Conservation (phyloP, 2,329 filamentous ascomycete species). For the Botrytis galanthina region DNA sequence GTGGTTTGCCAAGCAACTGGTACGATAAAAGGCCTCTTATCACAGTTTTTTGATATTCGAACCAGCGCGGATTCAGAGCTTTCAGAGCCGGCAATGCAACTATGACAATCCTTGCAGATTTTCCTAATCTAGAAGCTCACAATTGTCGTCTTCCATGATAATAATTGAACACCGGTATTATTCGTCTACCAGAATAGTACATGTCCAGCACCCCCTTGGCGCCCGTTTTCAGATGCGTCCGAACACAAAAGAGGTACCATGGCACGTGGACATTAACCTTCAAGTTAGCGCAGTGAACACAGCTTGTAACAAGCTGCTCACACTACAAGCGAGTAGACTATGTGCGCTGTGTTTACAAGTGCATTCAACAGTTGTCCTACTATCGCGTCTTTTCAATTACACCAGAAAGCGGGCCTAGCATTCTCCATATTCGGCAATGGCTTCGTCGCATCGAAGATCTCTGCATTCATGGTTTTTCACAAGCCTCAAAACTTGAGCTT, state of each 20-base stretch:
- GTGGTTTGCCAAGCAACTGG: background rate
- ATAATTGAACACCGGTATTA: background rate
- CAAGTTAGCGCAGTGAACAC: background rate
- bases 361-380: background rate
- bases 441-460: background rate
- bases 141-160: background rate
- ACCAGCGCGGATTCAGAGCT: background rate
- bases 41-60: background rate
- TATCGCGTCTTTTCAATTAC: background rate
- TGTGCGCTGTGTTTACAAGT: background rate
- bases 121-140: background rate
- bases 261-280: constrained; percentile 8
- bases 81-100: background rate
- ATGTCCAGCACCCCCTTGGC: background rate
- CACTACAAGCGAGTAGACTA: background rate
- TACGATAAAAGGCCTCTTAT: background rate
- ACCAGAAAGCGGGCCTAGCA: constrained; percentile 3
- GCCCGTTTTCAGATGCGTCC: background rate
- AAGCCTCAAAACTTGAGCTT: background rate
- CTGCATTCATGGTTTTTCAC: background rate
- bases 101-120: background rate
- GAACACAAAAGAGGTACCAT: constrained; percentile 11
- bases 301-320: background rate
- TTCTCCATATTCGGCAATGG: background rate
- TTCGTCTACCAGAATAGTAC: background rate